These are phyloP conservation scores for Terfezia boudieri DNA, from an alignment of 495 filamentous ascomycete species.

Conservation along the genomic window DNA sequence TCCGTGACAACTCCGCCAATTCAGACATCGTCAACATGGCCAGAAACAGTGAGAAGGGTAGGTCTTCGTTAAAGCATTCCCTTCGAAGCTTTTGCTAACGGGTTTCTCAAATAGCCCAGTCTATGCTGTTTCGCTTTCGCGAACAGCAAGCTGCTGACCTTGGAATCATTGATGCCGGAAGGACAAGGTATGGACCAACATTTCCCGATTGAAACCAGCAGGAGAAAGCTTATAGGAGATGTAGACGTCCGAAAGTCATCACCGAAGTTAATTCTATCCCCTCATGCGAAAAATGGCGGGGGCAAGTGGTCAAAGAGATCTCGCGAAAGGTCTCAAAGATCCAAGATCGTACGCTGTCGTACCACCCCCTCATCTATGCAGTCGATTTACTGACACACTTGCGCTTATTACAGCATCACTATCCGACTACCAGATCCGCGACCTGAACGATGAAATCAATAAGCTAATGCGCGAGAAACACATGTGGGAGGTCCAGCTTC, in stretches of 20 bases:
- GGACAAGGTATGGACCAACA: conserved; percentile 30
- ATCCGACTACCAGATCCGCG: conserved; percentile 88
- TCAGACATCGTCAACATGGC: not conserved
- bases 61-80: not conserved
- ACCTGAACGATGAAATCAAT: conserved; percentile 98
- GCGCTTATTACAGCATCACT: conserved; percentile 28
- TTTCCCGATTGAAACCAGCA: no score
- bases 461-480: conserved; percentile 96
- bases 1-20: no score
- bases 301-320: conserved; percentile 91
- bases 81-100: conserved; percentile 28
- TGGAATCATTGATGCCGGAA: conserved; percentile 85
- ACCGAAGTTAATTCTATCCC: conserved; percentile 66
- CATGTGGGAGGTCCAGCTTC: conserved; percentile 94
- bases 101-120: conserved; percentile 74
- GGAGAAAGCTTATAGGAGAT: no score
- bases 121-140: conserved; percentile 99
- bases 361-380: not conserved
- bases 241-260: conserved; percentile 54
- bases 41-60: not conserved
- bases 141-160: conserved; percentile 90
- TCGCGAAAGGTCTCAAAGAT: conserved; percentile 89
- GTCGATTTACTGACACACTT: not conserved
- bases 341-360: conserved; percentile 36
- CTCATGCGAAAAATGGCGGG: conserved; percentile 89